Base-by-base conservation (phyloP, 768 basidiomycete genomes). In the Rhodotorula graminis region DNA sequence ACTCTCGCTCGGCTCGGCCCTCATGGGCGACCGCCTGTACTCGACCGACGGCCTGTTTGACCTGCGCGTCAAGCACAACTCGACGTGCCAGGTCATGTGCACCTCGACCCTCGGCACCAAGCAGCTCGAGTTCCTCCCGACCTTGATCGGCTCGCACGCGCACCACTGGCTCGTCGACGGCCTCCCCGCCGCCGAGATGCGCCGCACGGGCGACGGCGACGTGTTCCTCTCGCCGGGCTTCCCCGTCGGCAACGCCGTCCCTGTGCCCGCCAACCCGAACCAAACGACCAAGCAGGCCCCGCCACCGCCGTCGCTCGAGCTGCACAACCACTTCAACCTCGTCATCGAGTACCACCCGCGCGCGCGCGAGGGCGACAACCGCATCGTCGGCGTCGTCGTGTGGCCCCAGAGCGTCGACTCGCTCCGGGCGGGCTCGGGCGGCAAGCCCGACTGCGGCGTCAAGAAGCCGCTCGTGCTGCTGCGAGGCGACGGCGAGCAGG, bases 21-120 rank as follows among this genome's bases (percentile, higher is more conserved):
- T 98, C n/a, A 96, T 96, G 76, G 95, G 95, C 25, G 95, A 97
- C 83, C 85, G 95, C 74, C 92, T 98, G 77, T 91, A 93, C 81
- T 88, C 89, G 78, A 92, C 92, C 7, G 90, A 89, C 4, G 37
- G 37, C 37, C 37, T 37, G 37, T 97, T 92, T 79, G 86, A 93
- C 75, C 90, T 92, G 72, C 66, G 88, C 16, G 56, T 62, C 66
- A 52, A 47, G 11, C 25, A 88, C 80, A 86, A 89, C 72, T 88
- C 78, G 56, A 88, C 90, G 4, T 98, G 95, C 81, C 85, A 86
- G 76, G 85, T 84, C 4, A 85, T 97, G 15, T 97, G 95, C 81
- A 82, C 81, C 56, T 79, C 83, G 44, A 81, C 84, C 37, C 84
- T 96, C 27, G 84, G 88, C 0, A 83, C 82, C 25, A 87, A 89